Evolutionary conservation across 192 early-diverging fungal species (phyloP), one percentile per base, ranked within the genome.

Genomic region (Coemansia umbellata): DNA sequence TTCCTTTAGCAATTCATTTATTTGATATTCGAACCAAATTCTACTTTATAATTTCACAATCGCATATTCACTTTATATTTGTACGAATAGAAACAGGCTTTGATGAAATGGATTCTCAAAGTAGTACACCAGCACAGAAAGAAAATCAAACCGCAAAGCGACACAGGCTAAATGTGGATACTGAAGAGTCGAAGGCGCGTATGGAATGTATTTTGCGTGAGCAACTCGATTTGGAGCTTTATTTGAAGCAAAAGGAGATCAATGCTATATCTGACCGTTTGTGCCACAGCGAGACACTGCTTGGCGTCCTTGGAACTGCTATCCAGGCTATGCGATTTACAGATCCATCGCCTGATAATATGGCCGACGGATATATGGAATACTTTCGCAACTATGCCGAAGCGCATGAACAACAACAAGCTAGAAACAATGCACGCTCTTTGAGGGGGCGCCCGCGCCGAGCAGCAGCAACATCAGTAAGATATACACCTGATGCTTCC

Each of bases 161-260:
- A 0, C 58, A 42, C 22, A 58, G 58, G 22, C 53, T 60, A 8
- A 35, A 44, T 22, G 18, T 50, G 18, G 30, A 39, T 6, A 42
- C 44, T 49, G 58, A 55, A 18, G 47, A 60, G 31, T 47, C 47
- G 8, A 80, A 79, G 30, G 41, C 65, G n/a, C 66, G 66, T 36
- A 58, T 85, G 13, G 53, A 63, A 27, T 69, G 77, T 39, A 80
- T 87, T 30, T 71, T 90, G 31, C 78, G 81, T 39, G 84, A 83
- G 55, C 85, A 91, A 64, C 80, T 91, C 50, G 88, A 91, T 67
- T 68, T 89, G 9, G 90, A 91, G 61, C 77, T 91, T 42, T 83
- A 80, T 40, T 39, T 87, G 43, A 86, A 87, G 37, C 80, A 88
- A 41, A 79, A 74, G 37, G 90, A 90, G 49, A 55, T 85, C 10